These are phyloP conservation scores for Pseudoperonospora humuli DNA, from an alignment of 352 stramenopile species.

Conservation along the genomic window DNA sequence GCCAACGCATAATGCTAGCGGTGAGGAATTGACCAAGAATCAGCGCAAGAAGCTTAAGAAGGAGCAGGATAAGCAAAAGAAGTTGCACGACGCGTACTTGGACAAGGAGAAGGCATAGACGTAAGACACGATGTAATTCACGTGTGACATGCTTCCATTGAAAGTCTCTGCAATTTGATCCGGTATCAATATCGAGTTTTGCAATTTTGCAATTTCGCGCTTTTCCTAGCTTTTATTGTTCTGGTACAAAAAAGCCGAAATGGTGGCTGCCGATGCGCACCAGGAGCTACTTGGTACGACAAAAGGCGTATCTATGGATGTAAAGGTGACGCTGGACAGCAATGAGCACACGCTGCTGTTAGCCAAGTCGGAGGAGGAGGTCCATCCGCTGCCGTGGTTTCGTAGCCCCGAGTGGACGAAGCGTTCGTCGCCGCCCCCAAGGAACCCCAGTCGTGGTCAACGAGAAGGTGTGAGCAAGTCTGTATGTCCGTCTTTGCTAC, in stretches of 20 bases:
- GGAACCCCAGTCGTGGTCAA: conserved; percentile 1
- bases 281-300: conserved; percentile 1
- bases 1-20: conserved; percentile 63
- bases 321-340: conserved; percentile 17
- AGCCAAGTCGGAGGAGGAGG: conserved; percentile 45
- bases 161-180: background rate
- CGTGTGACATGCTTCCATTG: background rate
- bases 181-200: background rate
- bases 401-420: conserved; percentile 53
- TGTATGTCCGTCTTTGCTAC: background rate
- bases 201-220: background rate
- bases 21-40: conserved; percentile 65
- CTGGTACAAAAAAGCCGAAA: background rate
- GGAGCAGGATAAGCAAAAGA: conserved; percentile 85
- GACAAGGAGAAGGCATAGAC: conserved; percentile 21
- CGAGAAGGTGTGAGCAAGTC: background rate
- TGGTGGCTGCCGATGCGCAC: conserved; percentile 23
- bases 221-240: background rate
- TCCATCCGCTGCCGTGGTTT: conserved; percentile 76
- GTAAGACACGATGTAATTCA: conserved; percentile 3
- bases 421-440: conserved; percentile 9
- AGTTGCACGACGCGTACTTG: conserved; percentile 66
- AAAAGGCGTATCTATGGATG: background rate
- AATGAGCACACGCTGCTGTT: conserved; percentile 42
- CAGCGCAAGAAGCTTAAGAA: conserved; percentile 86